Evolutionary conservation across 176 grass and related monocot genomes (phyloP), one percentile per base, ranked within the genome.

Genomic region (Avena insularis): DNA sequence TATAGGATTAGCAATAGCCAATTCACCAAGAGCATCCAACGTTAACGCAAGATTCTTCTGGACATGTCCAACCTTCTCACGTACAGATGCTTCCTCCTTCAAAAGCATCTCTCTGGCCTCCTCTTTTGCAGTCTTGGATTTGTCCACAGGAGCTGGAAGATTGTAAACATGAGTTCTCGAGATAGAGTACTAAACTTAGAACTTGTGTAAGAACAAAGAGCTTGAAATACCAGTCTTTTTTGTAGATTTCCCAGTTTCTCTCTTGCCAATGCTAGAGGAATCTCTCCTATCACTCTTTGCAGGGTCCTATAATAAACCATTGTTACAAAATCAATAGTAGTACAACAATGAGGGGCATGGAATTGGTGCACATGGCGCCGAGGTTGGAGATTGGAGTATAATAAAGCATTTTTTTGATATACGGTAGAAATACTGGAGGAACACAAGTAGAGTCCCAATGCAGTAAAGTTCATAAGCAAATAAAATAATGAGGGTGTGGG

Each of bases 91-190:
- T 94, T 98, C 96, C 82, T 98, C 92, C 57, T 88, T 96, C 85
- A 98, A 71, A 66, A 94, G 85, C 64, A 92, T 85, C 60, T 96
- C 96, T 54, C 93, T 93, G 8, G 96, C 96, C 89, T 98, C 93
- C 86, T 98, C 96, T 93, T 98, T 98, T 50, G 96, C 93, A 43
- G 90, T 92, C 89, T 98, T 98, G 33, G 76, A 82, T 90, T 98
- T 98, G 51, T 98, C 96, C 2, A 73, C 83, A 45, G 74, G 90
- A 92, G 75, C 92, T 91, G 86, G 9, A 92, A 83, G 83, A 61
- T 29, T 67, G 35, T 9, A 62, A 35, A 77, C 12, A 16, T 81
- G 63, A 48, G 61, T 89, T 84, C 61, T 82, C 19, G 16, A 85
- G 86, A 77, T 47, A 57, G 19, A 15, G 29, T 9, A 55, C 13